Percentiles rank a stretch among this genome's conserved stretches.
These are phyloP conservation scores for Panicum virgatum DNA, from an alignment of 202 grass and related monocot genomes.

Conservation along the genomic window DNA sequence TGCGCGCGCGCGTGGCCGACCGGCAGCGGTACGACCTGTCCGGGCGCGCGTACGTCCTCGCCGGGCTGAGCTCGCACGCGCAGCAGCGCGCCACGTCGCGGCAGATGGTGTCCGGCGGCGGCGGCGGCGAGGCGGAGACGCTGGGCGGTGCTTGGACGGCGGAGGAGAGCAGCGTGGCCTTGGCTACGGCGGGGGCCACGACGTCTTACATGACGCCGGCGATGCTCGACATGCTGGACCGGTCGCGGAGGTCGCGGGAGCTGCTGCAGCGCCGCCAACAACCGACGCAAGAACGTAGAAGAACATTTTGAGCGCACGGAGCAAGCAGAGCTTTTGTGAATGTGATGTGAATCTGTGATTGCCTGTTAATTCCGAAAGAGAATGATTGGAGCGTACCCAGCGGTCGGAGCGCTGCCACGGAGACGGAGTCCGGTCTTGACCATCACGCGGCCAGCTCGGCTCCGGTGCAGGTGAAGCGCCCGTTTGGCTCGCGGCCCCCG, in stretches of 20 bases:
- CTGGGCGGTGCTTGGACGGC: background rate
- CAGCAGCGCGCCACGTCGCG: constrained; percentile 67
- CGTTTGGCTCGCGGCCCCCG: no score
- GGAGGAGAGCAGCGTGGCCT: constrained; percentile 8
- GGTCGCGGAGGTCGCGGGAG: constrained; percentile 49
- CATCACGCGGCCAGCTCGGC: no score
- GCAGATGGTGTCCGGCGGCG: constrained; percentile 30
- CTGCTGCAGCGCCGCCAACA: background rate
- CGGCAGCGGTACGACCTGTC: constrained; percentile 46
- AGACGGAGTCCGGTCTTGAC: no score
- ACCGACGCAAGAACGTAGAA: background rate
- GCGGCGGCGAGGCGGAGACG: background rate
- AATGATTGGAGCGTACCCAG: no score
- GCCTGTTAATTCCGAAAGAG: background rate
- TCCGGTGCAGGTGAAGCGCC: no score
- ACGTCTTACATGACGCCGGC: constrained; percentile 65
- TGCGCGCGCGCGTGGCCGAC: constrained; percentile 54
- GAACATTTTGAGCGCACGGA: constrained; percentile 17
- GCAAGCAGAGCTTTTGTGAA: background rate
- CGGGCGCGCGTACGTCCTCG: constrained; percentile 68
- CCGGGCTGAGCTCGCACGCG: constrained; percentile 69
- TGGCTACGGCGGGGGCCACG: constrained; percentile 25
- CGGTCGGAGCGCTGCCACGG: no score
- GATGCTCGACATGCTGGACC: constrained; percentile 59
- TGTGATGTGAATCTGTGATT: no score